Evolutionary conservation across 352 stramenopile species (phyloP).

Genomic region (Hyaloperonospora brassicae): DNA sequence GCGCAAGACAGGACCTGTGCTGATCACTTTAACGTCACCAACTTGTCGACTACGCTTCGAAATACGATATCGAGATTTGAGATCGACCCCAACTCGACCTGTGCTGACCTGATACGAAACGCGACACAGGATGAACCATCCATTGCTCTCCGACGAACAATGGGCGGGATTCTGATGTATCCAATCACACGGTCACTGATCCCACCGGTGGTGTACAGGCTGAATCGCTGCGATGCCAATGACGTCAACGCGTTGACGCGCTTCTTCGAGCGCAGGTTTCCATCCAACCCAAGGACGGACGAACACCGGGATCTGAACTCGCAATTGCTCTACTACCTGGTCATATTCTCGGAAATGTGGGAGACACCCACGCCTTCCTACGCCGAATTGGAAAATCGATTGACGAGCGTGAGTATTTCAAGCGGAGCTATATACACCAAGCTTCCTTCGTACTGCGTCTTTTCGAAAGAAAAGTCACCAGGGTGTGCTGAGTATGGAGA

Average conservation of each 20-base stretch:
- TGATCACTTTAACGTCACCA: slow-evolving; percentile 8
- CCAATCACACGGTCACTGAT: slow-evolving; percentile 24
- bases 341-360: slow-evolving; percentile 52
- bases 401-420: slow-evolving; percentile 17
- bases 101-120: slow-evolving; percentile 6
- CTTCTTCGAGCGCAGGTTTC: slow-evolving; percentile 23
- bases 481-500: not conserved
- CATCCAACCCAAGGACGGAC: too few relatives aligned
- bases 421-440: slow-evolving; percentile 8
- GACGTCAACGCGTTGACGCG: slow-evolving; percentile 23
- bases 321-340: slow-evolving; percentile 34
- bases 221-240: slow-evolving; percentile 25
- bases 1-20: slow-evolving; percentile 13
- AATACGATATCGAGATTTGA: slow-evolving; percentile 19
- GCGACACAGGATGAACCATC: slow-evolving; percentile 14
- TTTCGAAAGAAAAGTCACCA: too few relatives aligned
- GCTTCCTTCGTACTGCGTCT: too few relatives aligned
- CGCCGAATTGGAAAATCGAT: slow-evolving; percentile 12
- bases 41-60: slow-evolving; percentile 1
- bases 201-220: slow-evolving; percentile 28
- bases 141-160: slow-evolving; percentile 13
- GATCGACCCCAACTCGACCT: slow-evolving; percentile 4
- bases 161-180: slow-evolving; percentile 26
- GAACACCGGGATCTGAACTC: slow-evolving; percentile 6
- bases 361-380: slow-evolving; percentile 20